Base-by-base conservation (phyloP, 1,284 basidiomycete species). In the Cryptococcus hybrid region DNA sequence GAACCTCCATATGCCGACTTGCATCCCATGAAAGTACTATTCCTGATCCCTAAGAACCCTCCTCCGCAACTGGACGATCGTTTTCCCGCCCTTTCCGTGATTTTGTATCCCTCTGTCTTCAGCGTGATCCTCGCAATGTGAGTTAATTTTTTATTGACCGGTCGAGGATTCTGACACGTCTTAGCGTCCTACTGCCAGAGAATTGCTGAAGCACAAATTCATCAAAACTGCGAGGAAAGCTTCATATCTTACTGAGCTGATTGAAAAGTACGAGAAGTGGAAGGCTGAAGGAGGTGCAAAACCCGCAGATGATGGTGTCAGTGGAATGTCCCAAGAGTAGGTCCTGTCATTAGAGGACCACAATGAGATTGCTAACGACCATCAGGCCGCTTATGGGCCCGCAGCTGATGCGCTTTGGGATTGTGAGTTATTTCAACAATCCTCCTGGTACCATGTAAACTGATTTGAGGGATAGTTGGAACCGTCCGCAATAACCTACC, bases 11-110 rank as follows among this genome's bases (percentile, higher is more conserved):
- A 98, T 71, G 93, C 95, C 1, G 93, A 97, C 67, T 80, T 98
- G 47, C 96, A 99, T 80, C 95, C 95, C 3, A 99, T 99, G 95
- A 98, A 98, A 84, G 93, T 97, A 15, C 83, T 99, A 38, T 99
- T 99, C 82, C 82, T 99, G 58, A 99, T 99, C 57, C 96, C 95
- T 18, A 97, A 98, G 82, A 98, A 98, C 71, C 86, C 90, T 3
- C 96, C 95, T 2, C 96, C 95, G 4, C 85, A 85, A 42, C 82
- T 99, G 51, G 92, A 96, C 62, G 85, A 84, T 18, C 86, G 88
- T 62, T 99, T 24, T 91, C 91, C 2, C 91, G 90, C 69, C 83
- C 88, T 1, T 99, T 99, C 81, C 84, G 88, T 69, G 96, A 98
- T 54, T 99, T 99, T 74, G 91, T 99, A 18, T 83, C 88, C 1